phyloP scores from a whole-genome alignment of 75 land plant genomes.

The Cunninghamia lanceolata region DNA sequence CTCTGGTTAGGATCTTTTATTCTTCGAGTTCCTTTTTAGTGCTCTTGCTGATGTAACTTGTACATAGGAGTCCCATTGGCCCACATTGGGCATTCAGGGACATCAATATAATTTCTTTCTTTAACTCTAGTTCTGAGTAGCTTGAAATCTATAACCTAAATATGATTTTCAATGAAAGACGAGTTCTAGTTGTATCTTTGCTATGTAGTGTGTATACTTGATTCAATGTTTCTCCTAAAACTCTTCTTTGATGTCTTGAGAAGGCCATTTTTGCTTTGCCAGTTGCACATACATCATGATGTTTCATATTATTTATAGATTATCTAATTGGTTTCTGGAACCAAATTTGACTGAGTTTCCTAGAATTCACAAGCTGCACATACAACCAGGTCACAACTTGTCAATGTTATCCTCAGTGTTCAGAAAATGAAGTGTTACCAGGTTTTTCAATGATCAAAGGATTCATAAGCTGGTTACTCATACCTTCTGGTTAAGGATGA shows the following conservation, averaged over 20 bases:
- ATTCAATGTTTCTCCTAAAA: neutral
- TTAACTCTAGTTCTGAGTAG: neutral
- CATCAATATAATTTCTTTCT: neutral
- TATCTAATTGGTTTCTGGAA: constrained; percentile 8
- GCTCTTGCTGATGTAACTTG: neutral
- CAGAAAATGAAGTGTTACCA: neutral
- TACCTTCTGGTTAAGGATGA: neutral
- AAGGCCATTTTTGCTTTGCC: neutral
- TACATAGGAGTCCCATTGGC: neutral
- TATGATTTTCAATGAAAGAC: neutral
- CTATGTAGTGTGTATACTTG: neutral
- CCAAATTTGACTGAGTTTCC: neutral
- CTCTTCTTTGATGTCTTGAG: neutral
- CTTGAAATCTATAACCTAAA: neutral
- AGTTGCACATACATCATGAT: neutral
- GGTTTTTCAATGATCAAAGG: neutral
- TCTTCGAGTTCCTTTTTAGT: neutral
- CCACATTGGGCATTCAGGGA: neutral
- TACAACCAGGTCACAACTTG: neutral
- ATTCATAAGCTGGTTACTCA: neutral
- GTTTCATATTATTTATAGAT: neutral
- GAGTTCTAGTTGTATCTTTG: neutral
- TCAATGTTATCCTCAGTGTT: neutral
- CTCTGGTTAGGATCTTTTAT: neutral
- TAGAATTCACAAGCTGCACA: neutral